phyloP scores from a whole-genome alignment of 192 early-diverging fungal species.

The Phycomyces blakesleeanus region DNA sequence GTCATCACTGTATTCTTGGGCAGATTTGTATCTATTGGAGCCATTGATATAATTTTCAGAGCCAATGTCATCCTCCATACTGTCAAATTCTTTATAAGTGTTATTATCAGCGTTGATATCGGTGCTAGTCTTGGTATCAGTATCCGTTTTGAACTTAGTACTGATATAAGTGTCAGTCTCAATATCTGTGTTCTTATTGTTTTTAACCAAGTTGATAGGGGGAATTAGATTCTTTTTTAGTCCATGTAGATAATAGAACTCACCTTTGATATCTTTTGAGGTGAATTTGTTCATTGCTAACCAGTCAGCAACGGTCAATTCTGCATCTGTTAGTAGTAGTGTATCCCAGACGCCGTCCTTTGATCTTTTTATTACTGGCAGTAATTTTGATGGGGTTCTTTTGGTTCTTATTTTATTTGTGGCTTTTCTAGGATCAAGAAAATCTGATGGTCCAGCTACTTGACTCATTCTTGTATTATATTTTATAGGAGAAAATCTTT shows the following conservation, averaged over 20 bases:
- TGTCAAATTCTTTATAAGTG: neutral
- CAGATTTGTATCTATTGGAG: too few relatives aligned
- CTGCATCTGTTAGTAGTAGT: neutral
- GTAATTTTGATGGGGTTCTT: neutral
- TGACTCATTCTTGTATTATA: neutral
- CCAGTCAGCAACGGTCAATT: neutral
- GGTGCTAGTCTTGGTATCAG: too few relatives aligned
- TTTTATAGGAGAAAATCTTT: neutral
- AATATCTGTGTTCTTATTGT: neutral
- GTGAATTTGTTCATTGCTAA: conserved; percentile 1
- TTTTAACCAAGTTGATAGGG: neutral
- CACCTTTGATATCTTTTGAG: neutral
- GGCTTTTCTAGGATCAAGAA: neutral
- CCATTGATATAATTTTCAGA: neutral
- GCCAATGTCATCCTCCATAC: neutral
- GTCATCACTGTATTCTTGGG: neutral
- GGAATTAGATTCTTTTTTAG: neutral
- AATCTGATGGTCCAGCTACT: neutral
- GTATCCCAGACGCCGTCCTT: neutral
- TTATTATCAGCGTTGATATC: neutral
- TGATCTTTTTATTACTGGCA: neutral
- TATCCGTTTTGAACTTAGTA: too few relatives aligned
- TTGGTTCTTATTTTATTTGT: neutral
- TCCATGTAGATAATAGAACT: neutral
- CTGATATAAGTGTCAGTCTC: neutral